Evolutionary conservation across 2,329 filamentous ascomycete genomes (phyloP).

Genomic region (Alternaria panax): DNA sequence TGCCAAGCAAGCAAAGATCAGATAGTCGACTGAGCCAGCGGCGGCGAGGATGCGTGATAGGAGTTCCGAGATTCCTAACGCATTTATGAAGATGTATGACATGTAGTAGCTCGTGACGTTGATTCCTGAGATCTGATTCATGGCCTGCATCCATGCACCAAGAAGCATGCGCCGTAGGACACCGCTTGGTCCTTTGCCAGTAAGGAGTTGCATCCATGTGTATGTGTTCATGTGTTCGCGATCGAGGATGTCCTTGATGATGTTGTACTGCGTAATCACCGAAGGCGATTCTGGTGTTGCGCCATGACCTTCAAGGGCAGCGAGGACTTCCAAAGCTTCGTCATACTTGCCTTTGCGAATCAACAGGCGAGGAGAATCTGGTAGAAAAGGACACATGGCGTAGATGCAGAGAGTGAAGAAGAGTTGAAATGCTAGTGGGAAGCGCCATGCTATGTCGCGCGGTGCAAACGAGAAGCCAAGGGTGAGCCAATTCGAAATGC

Average conservation of each 20-base stretch:
- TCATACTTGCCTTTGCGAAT: constrained; percentile 62
- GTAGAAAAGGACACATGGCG: constrained; percentile 56
- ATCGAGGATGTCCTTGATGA: constrained; percentile 53
- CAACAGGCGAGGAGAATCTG: constrained; percentile 57
- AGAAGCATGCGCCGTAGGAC: constrained; percentile 55
- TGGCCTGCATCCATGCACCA: constrained; percentile 56
- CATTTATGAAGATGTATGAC: constrained; percentile 52
- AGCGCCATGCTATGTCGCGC: constrained; percentile 46
- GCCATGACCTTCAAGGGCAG: constrained; percentile 50
- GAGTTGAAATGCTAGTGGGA: constrained; percentile 65
- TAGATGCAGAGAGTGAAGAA: constrained; percentile 65
- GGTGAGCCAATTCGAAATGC: constrained; percentile 54
- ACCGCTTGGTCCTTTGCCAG: constrained; percentile 51
- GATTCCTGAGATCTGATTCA: constrained; percentile 53
- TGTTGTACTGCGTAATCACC: constrained; percentile 47
- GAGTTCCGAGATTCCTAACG: constrained; percentile 48
- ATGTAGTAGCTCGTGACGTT: constrained; percentile 52
- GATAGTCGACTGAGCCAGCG: constrained; percentile 58
- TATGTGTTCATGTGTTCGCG: constrained; percentile 55
- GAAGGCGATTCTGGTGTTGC: constrained; percentile 46
- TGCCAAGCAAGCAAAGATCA: constrained; percentile 53
- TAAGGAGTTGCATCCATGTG: constrained; percentile 56
- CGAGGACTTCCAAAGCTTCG: constrained; percentile 47
- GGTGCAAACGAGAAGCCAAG: constrained; percentile 53
- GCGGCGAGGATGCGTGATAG: constrained; percentile 48